These are phyloP conservation scores for Cordyceps cicadae DNA, from an alignment of 2,329 filamentous ascomycete species.

Conservation along the genomic window DNA sequence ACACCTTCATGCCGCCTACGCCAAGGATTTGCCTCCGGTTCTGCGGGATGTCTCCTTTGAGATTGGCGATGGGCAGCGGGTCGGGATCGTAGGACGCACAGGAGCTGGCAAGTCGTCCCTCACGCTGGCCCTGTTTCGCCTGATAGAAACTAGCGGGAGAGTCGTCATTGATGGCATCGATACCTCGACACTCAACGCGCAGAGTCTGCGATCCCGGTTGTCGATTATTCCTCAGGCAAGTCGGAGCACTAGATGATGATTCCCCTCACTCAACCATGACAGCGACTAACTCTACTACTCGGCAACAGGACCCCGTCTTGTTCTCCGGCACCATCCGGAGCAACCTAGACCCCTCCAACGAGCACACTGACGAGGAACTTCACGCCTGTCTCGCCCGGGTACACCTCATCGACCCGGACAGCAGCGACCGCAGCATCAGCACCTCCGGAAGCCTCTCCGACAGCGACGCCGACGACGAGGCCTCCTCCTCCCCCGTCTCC, in stretches of 20 bases:
- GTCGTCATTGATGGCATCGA: constrained; percentile 67
- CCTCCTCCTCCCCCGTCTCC: constrained; percentile 25
- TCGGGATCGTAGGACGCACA: constrained; percentile 71
- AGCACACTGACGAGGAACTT: constrained; percentile 44
- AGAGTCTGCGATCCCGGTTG: constrained; percentile 62
- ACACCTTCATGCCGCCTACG: constrained; percentile 64
- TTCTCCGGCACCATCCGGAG: constrained; percentile 69
- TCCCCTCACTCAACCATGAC: no score
- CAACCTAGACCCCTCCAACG: constrained; percentile 62
- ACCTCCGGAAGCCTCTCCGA: constrained; percentile 18
- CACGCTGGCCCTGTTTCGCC: constrained; percentile 70
- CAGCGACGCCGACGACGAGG: constrained; percentile 30
- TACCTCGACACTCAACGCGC: constrained; percentile 61
- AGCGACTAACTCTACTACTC: neutral
- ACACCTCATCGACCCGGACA: constrained; percentile 40
- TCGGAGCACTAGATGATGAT: neutral
- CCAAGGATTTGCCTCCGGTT: constrained; percentile 60
- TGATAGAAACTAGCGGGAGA: constrained; percentile 60
- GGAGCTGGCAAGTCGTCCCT: constrained; percentile 71
- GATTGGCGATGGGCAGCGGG: constrained; percentile 58
- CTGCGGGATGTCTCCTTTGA: constrained; percentile 60
- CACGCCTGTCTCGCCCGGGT: constrained; percentile 49
- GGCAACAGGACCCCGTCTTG: constrained; percentile 59
- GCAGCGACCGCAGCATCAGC: constrained; percentile 17
- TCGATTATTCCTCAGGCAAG: constrained; percentile 62